Conservation (phyloP, 2,329 filamentous ascomycete genomes). For the Verticillium alfalfae region DNA sequence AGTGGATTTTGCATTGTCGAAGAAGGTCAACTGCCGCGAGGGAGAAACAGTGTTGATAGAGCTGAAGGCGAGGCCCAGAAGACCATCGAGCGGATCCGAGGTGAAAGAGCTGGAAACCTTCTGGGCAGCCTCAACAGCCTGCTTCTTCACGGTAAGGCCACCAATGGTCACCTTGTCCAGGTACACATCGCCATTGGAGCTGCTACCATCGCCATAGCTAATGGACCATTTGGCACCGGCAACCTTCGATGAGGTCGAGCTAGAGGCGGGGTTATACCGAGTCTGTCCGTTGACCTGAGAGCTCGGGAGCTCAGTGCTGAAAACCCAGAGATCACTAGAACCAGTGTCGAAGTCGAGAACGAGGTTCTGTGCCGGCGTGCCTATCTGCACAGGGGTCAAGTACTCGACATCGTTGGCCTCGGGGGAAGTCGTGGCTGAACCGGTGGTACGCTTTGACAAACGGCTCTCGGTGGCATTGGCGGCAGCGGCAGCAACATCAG, state of each 20-base stretch:
- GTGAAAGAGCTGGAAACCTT: constrained; percentile 19
- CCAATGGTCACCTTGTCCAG: constrained; percentile 22
- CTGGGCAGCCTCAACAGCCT: constrained; percentile 23
- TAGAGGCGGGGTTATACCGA: constrained; percentile 20
- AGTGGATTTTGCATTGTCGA: constrained; percentile 11
- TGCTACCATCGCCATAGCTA: constrained; percentile 24
- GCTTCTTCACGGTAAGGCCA: constrained; percentile 17
- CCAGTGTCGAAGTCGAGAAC: constrained; percentile 40
- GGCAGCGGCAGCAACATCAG: constrained; percentile 19
- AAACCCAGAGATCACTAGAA: constrained; percentile 34
- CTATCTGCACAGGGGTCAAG: constrained; percentile 32
- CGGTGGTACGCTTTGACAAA: constrained; percentile 19
- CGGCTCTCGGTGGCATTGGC: constrained; percentile 4
- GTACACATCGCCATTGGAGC: constrained; percentile 23
- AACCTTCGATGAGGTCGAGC: constrained; percentile 19
- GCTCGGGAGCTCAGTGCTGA: constrained; percentile 19
- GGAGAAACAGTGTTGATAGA: constrained; percentile 22
- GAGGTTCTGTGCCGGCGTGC: constrained; percentile 35
- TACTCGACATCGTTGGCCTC: constrained; percentile 27
- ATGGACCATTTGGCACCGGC: constrained; percentile 21
- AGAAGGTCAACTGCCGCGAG: constrained; percentile 24
- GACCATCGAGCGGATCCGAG: constrained; percentile 40
- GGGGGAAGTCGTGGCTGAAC: constrained; percentile 21
- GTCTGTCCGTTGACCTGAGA: constrained; percentile 17
- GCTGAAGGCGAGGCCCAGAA: constrained; percentile 64